Conservation (phyloP, 2,329 filamentous ascomycete species). For the Colletotrichum sp. region DNA sequence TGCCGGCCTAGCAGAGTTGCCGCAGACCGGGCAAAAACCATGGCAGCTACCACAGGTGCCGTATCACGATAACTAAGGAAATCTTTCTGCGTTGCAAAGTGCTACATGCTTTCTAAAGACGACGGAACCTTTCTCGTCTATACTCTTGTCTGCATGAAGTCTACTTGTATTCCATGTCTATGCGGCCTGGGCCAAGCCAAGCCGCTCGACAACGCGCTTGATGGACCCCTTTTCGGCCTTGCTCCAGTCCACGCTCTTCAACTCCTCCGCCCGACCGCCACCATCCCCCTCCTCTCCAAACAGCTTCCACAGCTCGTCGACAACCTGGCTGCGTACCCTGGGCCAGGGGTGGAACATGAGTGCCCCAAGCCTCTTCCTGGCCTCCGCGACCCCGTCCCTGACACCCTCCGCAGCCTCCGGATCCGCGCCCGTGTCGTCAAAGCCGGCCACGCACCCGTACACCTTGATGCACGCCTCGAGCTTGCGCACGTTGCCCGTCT, state of each 20-base stretch:
- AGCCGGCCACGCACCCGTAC: slow-evolving; percentile 71
- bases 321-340: slow-evolving; percentile 64
- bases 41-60: neutral
- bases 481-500: slow-evolving; percentile 81
- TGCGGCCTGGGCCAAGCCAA: slow-evolving; percentile 40
- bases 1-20: neutral
- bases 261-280: slow-evolving; percentile 27
- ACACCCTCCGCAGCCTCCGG: slow-evolving; percentile 28
- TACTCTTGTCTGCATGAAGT: neutral
- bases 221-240: slow-evolving; percentile 54
- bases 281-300: slow-evolving; percentile 27
- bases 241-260: slow-evolving; percentile 64
- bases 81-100: neutral
- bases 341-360: slow-evolving; percentile 86
- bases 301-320: slow-evolving; percentile 65
- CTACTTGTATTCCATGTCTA: neutral
- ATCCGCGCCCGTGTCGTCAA: slow-evolving; percentile 24
- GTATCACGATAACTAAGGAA: neutral
- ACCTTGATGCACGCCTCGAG: slow-evolving; percentile 80
- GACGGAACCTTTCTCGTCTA: neutral
- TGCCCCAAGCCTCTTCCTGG: slow-evolving; percentile 71
- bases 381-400: slow-evolving; percentile 55
- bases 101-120: neutral
- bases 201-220: slow-evolving; percentile 43
- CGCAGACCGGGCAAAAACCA: neutral